Conservation (phyloP, 257 asterid species). For the Gentiana straminea region DNA sequence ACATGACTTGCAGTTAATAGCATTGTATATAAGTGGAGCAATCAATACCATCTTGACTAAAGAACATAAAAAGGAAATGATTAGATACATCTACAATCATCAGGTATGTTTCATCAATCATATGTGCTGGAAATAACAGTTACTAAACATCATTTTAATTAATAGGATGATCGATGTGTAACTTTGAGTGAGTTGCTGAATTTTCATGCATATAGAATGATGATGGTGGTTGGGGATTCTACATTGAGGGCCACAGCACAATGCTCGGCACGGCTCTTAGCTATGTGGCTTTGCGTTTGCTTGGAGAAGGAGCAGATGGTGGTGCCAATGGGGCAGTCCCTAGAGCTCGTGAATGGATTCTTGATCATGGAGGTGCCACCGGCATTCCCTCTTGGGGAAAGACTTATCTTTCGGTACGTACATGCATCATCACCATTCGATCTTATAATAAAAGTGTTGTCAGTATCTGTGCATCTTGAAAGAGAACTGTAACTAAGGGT, state of each 20-base stretch:
- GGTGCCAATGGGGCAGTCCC: neutral
- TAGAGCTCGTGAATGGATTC: conserved; percentile 18
- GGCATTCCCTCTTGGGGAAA: conserved; percentile 2
- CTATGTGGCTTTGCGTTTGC: conserved; percentile 1
- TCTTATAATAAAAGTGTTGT: too few species aligned
- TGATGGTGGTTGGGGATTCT: conserved; percentile 3
- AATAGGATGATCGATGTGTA: too few species aligned
- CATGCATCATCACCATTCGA: too few species aligned
- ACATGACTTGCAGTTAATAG: too few species aligned
- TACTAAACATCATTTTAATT: too few species aligned
- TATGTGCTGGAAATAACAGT: too few species aligned
- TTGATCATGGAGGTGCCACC: neutral
- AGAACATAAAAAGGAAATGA: too few species aligned
- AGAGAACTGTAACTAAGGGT: neutral
- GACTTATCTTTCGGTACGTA: neutral
- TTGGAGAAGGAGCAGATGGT: conserved; percentile 23
- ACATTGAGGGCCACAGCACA: neutral
- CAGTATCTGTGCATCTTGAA: too few species aligned
- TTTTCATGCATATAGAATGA: conserved; percentile 31
- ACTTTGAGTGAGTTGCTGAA: neutral
- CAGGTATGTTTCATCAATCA: too few species aligned
- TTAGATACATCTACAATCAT: too few species aligned
- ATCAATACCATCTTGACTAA: too few species aligned
- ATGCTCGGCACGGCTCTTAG: neutral
- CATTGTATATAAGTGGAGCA: too few species aligned